Evolutionary conservation across 2,329 filamentous ascomycete genomes (phyloP).

Genomic region (Aspergillus aculeatus): DNA sequence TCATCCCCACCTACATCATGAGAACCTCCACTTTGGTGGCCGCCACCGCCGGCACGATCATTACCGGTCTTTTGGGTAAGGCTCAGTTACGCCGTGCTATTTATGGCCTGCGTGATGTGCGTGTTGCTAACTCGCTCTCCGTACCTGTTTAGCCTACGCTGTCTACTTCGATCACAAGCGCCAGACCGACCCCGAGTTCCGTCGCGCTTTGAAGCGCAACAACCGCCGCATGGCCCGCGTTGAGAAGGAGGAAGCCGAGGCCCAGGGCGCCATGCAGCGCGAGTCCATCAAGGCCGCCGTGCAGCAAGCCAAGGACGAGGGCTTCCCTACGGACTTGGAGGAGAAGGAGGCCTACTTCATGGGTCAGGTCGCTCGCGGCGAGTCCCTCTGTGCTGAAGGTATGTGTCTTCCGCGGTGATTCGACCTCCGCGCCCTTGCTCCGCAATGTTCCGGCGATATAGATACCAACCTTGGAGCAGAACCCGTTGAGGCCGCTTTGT

Average conservation of each 20-base stretch:
- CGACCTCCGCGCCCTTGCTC: background rate
- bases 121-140: conserved; percentile 10
- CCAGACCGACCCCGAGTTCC: conserved; percentile 63
- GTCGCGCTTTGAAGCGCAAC: conserved; percentile 55
- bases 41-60: conserved; percentile 57
- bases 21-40: conserved; percentile 59
- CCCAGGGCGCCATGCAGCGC: conserved; percentile 48
- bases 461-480: conserved; percentile 34
- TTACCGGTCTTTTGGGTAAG: conserved; percentile 57
- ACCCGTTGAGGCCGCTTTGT: conserved; percentile 77
- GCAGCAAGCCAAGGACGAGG: conserved; percentile 80
- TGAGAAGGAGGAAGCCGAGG: conserved; percentile 50
- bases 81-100: conserved; percentile 6
- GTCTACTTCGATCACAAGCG: conserved; percentile 66
- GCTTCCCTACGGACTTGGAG: conserved; percentile 85
- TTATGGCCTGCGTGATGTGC: background rate
- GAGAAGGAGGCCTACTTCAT: conserved; percentile 97
- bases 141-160: conserved; percentile 54
- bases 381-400: conserved; percentile 81
- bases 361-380: conserved; percentile 86
- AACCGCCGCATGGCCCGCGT: conserved; percentile 48
- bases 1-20: conserved; percentile 36
- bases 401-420: conserved; percentile 38
- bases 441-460: conserved; percentile 11
- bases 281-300: conserved; percentile 73